A percentile compares a stretch with the other conserved stretches of the same genome.
These are phyloP conservation scores for Aquilaria yunnanensis DNA, from an alignment of 345 rosid genomes.

Conservation along the genomic window DNA sequence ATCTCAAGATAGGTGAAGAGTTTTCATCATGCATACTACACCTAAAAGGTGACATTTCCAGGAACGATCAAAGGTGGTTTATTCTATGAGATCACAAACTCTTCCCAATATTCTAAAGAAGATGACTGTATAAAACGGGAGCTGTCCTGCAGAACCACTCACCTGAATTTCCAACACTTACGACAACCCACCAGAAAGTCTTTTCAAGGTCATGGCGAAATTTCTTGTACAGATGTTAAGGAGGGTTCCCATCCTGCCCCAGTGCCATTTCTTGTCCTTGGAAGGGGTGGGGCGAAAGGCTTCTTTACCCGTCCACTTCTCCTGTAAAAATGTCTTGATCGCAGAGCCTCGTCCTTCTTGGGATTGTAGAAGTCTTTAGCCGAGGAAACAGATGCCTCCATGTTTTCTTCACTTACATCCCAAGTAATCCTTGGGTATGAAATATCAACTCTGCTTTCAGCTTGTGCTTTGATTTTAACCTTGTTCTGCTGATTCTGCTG, in stretches of 20 bases:
- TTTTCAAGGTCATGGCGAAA: slow-evolving; percentile 33
- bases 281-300: slow-evolving; percentile 51
- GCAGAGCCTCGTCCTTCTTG: slow-evolving; percentile 23
- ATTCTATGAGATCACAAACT: too few species aligned
- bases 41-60: too few species aligned
- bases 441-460: slow-evolving; percentile 12
- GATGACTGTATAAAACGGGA: too few species aligned
- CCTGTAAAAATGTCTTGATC: slow-evolving; percentile 7
- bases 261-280: slow-evolving; percentile 13
- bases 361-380: slow-evolving; percentile 43
- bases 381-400: slow-evolving; percentile 26
- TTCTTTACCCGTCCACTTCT: slow-evolving; percentile 28
- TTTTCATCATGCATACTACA: too few species aligned
- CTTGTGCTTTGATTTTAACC: slow-evolving; percentile 12
- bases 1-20: too few species aligned
- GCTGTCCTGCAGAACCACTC: too few species aligned
- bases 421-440: slow-evolving; percentile 29
- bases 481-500: slow-evolving; percentile 18
- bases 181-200: too few species aligned
- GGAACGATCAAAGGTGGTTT: too few species aligned
- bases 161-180: too few species aligned
- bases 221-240: slow-evolving; percentile 44
- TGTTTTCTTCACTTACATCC: slow-evolving; percentile 18
- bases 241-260: slow-evolving; percentile 44
- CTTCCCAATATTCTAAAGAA: too few species aligned